A percentile compares a stretch with the other conserved stretches of the same genome.
Conservation (phyloP, 2,329 filamentous ascomycete species). For the Rachicladosporium sp. region DNA sequence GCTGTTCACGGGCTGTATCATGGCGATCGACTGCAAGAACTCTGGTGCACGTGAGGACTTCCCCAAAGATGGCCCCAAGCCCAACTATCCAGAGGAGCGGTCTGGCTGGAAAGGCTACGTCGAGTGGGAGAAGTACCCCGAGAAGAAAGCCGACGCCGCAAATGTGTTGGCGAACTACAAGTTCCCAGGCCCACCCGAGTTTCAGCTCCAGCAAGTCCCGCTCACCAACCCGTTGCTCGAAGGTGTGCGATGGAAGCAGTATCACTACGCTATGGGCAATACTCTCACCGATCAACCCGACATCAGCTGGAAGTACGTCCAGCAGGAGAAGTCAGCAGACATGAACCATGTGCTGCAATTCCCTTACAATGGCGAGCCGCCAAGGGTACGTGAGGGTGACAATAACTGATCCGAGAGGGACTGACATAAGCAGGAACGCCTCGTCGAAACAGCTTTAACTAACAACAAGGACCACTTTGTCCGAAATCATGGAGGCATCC, state of each 20-base stretch:
- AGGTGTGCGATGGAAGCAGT: conserved; percentile 36
- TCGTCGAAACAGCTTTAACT: conserved; percentile 48
- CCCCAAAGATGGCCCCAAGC: conserved; percentile 9
- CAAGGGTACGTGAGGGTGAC: conserved; percentile 11
- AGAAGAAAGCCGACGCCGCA: conserved; percentile 50
- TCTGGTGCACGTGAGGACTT: conserved; percentile 11
- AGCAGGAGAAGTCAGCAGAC: conserved; percentile 32
- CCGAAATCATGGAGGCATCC: conserved; percentile 60
- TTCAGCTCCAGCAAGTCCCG: conserved; percentile 30
- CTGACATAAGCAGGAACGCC: conserved; percentile 27
- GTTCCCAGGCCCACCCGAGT: conserved; percentile 36
- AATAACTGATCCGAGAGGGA: background rate
- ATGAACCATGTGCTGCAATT: conserved; percentile 38
- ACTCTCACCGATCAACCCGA: conserved; percentile 37
- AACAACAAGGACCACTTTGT: conserved; percentile 54
- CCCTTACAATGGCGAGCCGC: conserved; percentile 36
- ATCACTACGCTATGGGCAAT: conserved; percentile 31
- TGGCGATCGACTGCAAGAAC: conserved; percentile 1
- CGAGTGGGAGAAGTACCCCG: conserved; percentile 58
- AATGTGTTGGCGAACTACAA: conserved; percentile 42
- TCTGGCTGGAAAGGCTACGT: conserved; percentile 44
- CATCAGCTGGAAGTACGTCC: conserved; percentile 35
- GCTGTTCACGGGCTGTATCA: too few relatives aligned
- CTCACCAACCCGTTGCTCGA: conserved; percentile 32
- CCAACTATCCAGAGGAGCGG: conserved; percentile 29